phyloP scores from a whole-genome alignment of 345 rosid genomes.

The Melastoma malabathricum region DNA sequence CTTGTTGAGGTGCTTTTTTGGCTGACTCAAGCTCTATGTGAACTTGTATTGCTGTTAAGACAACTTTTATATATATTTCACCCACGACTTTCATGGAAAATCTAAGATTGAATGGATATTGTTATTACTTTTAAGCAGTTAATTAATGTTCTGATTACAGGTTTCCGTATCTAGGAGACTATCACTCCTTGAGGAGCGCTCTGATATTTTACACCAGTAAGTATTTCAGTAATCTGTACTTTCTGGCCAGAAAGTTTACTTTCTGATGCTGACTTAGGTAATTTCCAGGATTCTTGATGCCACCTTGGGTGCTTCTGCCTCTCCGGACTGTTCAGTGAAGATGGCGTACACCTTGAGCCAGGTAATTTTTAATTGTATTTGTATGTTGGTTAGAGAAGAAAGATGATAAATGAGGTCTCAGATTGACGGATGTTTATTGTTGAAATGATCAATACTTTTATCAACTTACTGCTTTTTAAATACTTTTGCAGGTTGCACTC shows the following conservation, averaged over 20 bases:
- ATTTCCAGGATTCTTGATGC: slow-evolving; percentile 81
- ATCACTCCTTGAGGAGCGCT: slow-evolving; percentile 52
- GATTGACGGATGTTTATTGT: too few relatives aligned
- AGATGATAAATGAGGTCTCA: neutral
- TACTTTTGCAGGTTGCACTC: slow-evolving; percentile 61
- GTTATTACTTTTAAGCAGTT: too few relatives aligned
- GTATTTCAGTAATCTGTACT: slow-evolving; percentile 13
- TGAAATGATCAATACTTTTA: too few relatives aligned
- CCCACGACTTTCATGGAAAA: too few relatives aligned
- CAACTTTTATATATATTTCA: too few relatives aligned
- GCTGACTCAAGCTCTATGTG: neutral
- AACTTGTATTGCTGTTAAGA: neutral
- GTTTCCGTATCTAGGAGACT: slow-evolving; percentile 73
- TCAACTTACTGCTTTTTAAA: neutral
- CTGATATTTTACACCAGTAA: slow-evolving; percentile 74
- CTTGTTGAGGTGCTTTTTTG: slow-evolving; percentile 58
- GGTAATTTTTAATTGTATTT: slow-evolving; percentile 20
- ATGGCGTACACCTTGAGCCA: slow-evolving; percentile 80
- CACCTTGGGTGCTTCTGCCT: slow-evolving; percentile 76
- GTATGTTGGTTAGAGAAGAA: neutral
- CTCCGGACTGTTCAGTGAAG: slow-evolving; percentile 86
- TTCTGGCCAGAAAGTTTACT: slow-evolving; percentile 13
- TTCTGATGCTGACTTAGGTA: slow-evolving; percentile 10
- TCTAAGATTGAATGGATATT: too few relatives aligned
- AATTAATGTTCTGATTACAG: slow-evolving; percentile 15